Conservation (phyloP, 2,329 filamentous ascomycete species). For the Cytospora paraplurivora region DNA sequence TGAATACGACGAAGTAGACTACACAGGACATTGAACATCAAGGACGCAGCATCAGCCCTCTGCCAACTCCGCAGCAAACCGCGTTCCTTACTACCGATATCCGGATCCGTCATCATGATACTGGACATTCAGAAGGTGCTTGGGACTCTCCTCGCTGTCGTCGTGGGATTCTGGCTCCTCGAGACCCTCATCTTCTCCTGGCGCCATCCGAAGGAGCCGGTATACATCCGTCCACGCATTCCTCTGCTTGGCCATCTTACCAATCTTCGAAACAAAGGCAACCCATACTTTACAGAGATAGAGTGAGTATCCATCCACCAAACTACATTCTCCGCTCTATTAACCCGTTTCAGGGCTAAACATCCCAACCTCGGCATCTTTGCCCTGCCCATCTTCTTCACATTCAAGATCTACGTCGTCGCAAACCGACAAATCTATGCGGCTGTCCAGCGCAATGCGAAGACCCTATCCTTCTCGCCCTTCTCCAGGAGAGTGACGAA, state of each 20-base stretch:
- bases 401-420: constrained; percentile 22
- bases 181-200: constrained; percentile 11
- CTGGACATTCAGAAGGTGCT: background rate
- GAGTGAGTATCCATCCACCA: background rate
- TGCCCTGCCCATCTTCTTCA: constrained; percentile 19
- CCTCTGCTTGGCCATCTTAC: constrained; percentile 14
- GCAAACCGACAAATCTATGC: constrained; percentile 14
- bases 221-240: constrained; percentile 8
- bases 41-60: too few species aligned
- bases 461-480: constrained; percentile 23
- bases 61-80: too few species aligned
- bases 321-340: too few species aligned
- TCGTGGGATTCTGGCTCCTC: constrained; percentile 12
- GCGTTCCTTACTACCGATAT: background rate
- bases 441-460: constrained; percentile 19
- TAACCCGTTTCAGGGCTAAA: background rate
- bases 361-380: constrained; percentile 12
- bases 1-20: too few species aligned
- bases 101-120: background rate
- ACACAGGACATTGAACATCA: too few species aligned
- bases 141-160: constrained; percentile 1
- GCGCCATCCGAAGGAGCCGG: constrained; percentile 14
- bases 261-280: background rate
- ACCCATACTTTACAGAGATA: background rate
- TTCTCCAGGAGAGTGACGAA: constrained; percentile 7